A percentile compares a stretch with the other conserved stretches of the same genome.
These are phyloP conservation scores for Xylaria acuta DNA, from an alignment of 495 filamentous ascomycete genomes.

Conservation along the genomic window DNA sequence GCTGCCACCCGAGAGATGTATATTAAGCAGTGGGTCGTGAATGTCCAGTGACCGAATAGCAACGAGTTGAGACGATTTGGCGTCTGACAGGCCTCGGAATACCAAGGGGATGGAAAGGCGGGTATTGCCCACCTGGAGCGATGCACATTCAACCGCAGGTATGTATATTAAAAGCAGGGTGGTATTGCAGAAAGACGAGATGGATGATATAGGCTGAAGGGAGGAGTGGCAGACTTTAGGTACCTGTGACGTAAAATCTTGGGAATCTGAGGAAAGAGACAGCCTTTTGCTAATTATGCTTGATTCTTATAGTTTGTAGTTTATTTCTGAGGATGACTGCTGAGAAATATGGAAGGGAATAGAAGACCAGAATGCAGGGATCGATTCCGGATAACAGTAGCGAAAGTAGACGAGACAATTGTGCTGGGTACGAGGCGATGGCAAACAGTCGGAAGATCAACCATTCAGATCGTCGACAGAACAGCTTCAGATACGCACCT, in stretches of 20 bases:
- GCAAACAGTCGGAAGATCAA: neutral
- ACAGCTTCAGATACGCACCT: neutral
- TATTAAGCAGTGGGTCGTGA: slow-evolving; percentile 18
- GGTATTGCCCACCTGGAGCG: slow-evolving; percentile 15
- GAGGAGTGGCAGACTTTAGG: neutral
- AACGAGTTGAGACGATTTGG: neutral
- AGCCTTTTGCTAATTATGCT: neutral
- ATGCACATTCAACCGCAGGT: slow-evolving; percentile 19
- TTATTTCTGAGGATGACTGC: neutral
- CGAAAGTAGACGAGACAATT: neutral
- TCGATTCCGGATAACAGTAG: neutral
- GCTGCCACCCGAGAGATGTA: slow-evolving; percentile 16
- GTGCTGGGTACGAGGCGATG: neutral
- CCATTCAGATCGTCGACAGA: neutral
- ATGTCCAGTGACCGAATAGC: neutral
- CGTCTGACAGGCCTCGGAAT: neutral
- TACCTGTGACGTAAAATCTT: slow-evolving; percentile 4
- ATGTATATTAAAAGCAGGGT: slow-evolving; percentile 23
- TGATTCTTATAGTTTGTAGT: neutral
- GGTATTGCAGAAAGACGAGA: slow-evolving; percentile 10
- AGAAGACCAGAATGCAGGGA: neutral
- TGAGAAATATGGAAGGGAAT: neutral
- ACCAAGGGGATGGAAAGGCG: neutral
- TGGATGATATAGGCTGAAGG: slow-evolving; percentile 22
- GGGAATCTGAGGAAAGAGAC: neutral